These are phyloP conservation scores for Nectriaceae sp. DNA, from an alignment of 2,329 filamentous ascomycete species.

Conservation along the genomic window DNA sequence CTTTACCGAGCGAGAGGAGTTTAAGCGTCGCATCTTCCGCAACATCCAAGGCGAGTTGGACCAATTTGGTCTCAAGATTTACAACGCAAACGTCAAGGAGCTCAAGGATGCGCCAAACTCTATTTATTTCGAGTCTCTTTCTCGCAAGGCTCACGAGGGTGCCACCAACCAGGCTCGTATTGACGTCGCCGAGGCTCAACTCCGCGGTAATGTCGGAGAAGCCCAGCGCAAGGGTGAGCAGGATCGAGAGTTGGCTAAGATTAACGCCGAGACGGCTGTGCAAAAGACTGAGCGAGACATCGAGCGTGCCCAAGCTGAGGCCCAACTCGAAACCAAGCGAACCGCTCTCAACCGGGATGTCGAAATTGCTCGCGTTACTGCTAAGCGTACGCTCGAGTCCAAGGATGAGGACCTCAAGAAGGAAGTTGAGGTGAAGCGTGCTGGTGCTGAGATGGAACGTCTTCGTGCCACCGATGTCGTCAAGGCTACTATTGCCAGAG, in stretches of 20 bases:
- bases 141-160: constrained; percentile 82
- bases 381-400: constrained; percentile 70
- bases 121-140: constrained; percentile 82
- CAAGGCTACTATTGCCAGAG: constrained; percentile 69
- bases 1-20: constrained; percentile 74
- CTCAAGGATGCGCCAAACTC: constrained; percentile 79
- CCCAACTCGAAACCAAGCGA: constrained; percentile 71
- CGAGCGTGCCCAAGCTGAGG: constrained; percentile 78
- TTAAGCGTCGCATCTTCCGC: constrained; percentile 73
- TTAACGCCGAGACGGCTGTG: constrained; percentile 82
- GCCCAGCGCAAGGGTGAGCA: constrained; percentile 77
- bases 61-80: constrained; percentile 78
- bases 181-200: constrained; percentile 65
- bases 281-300: constrained; percentile 83
- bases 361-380: constrained; percentile 74
- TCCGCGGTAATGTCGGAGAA: constrained; percentile 73
- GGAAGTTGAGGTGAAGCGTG: constrained; percentile 75
- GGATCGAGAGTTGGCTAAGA: constrained; percentile 85
- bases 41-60: constrained; percentile 79
- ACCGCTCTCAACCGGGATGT: constrained; percentile 73
- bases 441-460: constrained; percentile 77
- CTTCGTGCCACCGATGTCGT: constrained; percentile 77
- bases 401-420: constrained; percentile 80
- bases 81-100: constrained; percentile 74
- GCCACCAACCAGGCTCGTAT: constrained; percentile 77